Conservation (phyloP, 148 eudicot genomes). For the Vaccinium corymbosum region DNA sequence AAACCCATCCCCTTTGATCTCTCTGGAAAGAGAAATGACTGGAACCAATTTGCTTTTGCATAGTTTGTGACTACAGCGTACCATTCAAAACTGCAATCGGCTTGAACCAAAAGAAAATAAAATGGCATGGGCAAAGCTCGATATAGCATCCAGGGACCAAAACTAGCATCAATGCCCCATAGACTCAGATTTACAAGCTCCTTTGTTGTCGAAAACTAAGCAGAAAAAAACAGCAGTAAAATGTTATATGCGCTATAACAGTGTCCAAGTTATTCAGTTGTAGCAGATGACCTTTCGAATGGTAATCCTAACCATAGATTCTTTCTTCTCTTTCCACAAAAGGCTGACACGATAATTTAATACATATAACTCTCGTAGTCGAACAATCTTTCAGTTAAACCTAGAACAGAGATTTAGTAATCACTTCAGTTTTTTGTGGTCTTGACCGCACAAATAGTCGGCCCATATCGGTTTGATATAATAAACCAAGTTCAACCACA, state of each 20-base stretch:
- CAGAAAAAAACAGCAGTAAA: neutral
- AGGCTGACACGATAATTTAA: neutral
- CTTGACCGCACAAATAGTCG: neutral
- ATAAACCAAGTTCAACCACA: neutral
- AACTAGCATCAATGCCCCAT: neutral
- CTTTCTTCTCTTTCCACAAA: neutral
- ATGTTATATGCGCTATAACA: neutral
- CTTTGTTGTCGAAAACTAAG: neutral
- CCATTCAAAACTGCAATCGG: neutral
- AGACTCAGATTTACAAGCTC: neutral
- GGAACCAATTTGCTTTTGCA: too few species aligned
- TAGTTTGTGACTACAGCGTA: too few species aligned
- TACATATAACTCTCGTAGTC: neutral
- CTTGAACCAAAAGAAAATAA: neutral
- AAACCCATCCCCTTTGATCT: neutral
- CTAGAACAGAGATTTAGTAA: neutral
- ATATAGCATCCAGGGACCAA: neutral
- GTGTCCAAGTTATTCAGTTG: neutral
- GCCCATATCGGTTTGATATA: neutral
- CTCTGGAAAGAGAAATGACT: too few species aligned
- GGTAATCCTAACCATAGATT: neutral
- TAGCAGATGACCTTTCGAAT: neutral
- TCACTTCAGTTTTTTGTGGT: neutral
- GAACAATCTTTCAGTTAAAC: neutral
- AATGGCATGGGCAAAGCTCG: too few species aligned